A percentile compares a stretch with the other conserved stretches of the same genome.
Conservation (phyloP, 768 basidiomycete genomes). For the Phylloporus sp. region DNA sequence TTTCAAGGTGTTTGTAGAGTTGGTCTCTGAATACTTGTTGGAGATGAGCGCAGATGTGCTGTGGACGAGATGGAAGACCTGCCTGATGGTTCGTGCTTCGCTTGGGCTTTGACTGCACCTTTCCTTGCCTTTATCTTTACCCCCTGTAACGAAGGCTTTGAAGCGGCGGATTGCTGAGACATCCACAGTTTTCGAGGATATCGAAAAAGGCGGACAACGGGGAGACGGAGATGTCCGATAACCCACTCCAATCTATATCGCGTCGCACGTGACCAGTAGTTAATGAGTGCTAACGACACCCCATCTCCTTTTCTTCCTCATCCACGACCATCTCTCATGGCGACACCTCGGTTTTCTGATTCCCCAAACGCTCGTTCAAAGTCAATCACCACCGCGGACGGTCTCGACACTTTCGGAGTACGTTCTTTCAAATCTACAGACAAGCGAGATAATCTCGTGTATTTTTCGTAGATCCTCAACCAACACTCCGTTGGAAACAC, state of each 20-base stretch:
- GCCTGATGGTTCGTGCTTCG: conserved; percentile 89
- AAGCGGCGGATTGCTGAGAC: conserved; percentile 82
- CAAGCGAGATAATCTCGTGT: background rate
- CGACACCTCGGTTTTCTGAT: conserved; percentile 40
- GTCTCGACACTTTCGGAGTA: conserved; percentile 73
- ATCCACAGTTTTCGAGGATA: conserved; percentile 61
- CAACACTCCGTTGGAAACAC: conserved; percentile 64
- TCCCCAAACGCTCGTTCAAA: conserved; percentile 78
- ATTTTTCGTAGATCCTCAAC: conserved; percentile 32
- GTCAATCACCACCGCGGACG: conserved; percentile 72
- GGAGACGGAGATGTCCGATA: conserved; percentile 24
- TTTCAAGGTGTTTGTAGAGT: conserved; percentile 86
- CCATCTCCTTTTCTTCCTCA: conserved; percentile 4
- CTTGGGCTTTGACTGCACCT: conserved; percentile 86
- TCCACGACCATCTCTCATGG: conserved; percentile 20
- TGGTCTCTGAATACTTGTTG: conserved; percentile 84
- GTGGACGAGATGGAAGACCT: background rate
- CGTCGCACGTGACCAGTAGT: conserved; percentile 21
- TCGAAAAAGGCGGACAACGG: conserved; percentile 27
- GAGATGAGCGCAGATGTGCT: conserved; percentile 10
- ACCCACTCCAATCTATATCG: conserved; percentile 7
- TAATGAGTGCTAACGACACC: conserved; percentile 4
- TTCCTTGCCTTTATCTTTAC: conserved; percentile 92
- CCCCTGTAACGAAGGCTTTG: conserved; percentile 89
- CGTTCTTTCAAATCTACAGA: conserved; percentile 22